phyloP scores from a whole-genome alignment of 108 stramenopile genomes.

The Cylindrotheca fusiformis region DNA sequence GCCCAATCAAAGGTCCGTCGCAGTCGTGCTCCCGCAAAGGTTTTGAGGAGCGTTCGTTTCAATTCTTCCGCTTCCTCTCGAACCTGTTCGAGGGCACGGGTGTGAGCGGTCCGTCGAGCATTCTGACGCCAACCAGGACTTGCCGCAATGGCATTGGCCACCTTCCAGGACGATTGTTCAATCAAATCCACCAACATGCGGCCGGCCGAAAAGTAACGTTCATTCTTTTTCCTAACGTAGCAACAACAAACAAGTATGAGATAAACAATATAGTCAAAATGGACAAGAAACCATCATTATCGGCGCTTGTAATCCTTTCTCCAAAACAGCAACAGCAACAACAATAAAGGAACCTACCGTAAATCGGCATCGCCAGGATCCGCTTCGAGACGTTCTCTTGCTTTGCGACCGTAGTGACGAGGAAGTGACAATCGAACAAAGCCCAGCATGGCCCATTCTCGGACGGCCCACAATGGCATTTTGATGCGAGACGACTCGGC shows the following conservation, averaged over 20 bases:
- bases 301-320: not conserved
- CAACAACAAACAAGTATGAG: not conserved
- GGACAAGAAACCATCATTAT: too few relatives aligned
- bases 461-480: conserved; percentile 79
- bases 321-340: not conserved
- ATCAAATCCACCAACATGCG: conserved; percentile 48
- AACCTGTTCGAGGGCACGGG: conserved; percentile 37
- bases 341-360: conserved; percentile 34
- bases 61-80: conserved; percentile 33
- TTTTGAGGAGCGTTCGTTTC: conserved; percentile 32
- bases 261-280: not conserved
- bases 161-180: conserved; percentile 27
- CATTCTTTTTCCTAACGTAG: conserved; percentile 53
- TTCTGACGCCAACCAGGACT: conserved; percentile 17
- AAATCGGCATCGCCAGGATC: conserved; percentile 64
- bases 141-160: conserved; percentile 34
- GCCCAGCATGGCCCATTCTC: conserved; percentile 71
- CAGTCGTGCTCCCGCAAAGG: conserved; percentile 58
- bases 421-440: conserved; percentile 64
- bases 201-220: conserved; percentile 61
- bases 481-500: conserved; percentile 59
- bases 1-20: conserved; percentile 64
- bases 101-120: conserved; percentile 21
- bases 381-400: conserved; percentile 72
- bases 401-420: conserved; percentile 55